Base-by-base conservation (phyloP, 208 protist species). In the Acanthamoeba sp. region DNA sequence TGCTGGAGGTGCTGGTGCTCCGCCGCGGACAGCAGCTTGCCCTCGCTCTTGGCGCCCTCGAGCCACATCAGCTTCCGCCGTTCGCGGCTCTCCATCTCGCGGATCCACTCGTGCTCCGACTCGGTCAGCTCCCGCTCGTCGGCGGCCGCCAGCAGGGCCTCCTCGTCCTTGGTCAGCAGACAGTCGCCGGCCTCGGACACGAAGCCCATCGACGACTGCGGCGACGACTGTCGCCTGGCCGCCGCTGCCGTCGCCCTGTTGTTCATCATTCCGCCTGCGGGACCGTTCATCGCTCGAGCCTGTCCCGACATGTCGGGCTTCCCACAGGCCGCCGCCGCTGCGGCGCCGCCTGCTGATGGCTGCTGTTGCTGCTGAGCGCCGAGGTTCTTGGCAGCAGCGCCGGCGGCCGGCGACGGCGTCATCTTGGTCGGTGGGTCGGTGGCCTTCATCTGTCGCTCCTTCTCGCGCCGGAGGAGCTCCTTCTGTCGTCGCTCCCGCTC, bases 361-460 rank as follows among this genome's bases (percentile, higher is more conserved):
- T 20, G 52, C 52, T 66, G 59, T 2, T 22, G 20, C 20, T 10
- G 59, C 59, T n/a, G n/a, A 16, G 55, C 55, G 55, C 6, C 24
- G 55, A 29, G 16, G 55, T 22, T 20, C 64, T 73, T 73, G 10
- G 64, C 27, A 38, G 64, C 64, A 6, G 64, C 64, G 6, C 29
- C 64, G 20, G 64, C 64, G 34, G 64, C 64, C 29, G 64, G n/a
- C n/a, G 64, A n/a, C n/a, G 64, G 64, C n/a, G 32, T 24, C 59
- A 59, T 10, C 27, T 73, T 73, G 27, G 64, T 20, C 55, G 64
- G 64, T 40, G 64, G 64, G 27, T 73, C 64, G 64, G 64, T 40
- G 64, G 64, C 64, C 64, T 73, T 73, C 64, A 73, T 73, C n/a
- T 73, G 64, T 16, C 64, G 64, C 64, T 73, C 64, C 64, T 73